These are phyloP conservation scores for Halophytophthora batemanensis DNA, from an alignment of 352 stramenopile species.

Conservation along the genomic window DNA sequence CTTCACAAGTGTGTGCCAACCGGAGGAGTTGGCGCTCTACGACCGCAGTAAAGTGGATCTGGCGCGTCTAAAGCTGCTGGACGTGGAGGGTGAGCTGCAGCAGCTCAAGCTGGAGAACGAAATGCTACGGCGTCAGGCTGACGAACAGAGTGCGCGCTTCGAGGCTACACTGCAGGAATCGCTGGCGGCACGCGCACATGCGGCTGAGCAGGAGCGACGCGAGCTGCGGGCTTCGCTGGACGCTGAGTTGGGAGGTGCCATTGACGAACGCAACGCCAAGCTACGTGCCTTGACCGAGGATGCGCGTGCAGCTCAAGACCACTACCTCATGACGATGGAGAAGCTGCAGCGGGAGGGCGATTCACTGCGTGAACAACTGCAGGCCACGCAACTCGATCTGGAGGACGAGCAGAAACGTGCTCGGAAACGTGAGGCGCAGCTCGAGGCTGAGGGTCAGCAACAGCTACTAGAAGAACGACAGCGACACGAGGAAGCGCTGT, in stretches of 20 bases:
- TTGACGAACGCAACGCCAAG: slow-evolving; percentile 28
- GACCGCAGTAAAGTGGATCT: slow-evolving; percentile 56
- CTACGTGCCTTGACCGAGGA: slow-evolving; percentile 33
- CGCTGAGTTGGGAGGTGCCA: slow-evolving; percentile 15
- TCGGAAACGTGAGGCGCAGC: slow-evolving; percentile 30
- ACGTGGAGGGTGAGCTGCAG: slow-evolving; percentile 60
- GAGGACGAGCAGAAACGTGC: slow-evolving; percentile 36
- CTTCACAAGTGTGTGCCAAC: slow-evolving; percentile 35
- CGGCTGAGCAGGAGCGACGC: slow-evolving; percentile 25
- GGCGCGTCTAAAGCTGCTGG: slow-evolving; percentile 44
- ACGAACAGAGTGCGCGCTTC: slow-evolving; percentile 43
- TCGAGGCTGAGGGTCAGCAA: slow-evolving; percentile 22
- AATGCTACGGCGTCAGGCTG: slow-evolving; percentile 47
- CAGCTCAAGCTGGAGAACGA: slow-evolving; percentile 76
- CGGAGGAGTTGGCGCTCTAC: slow-evolving; percentile 56
- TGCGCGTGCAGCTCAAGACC: slow-evolving; percentile 44
- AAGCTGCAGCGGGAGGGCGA: slow-evolving; percentile 46
- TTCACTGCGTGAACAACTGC: slow-evolving; percentile 26
- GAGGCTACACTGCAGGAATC: slow-evolving; percentile 33
- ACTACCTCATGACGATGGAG: slow-evolving; percentile 51
- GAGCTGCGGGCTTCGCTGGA: slow-evolving; percentile 33
- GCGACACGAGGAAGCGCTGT: slow-evolving; percentile 11
- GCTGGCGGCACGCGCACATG: slow-evolving; percentile 11
- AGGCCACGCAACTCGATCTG: slow-evolving; percentile 23
- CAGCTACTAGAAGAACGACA: slow-evolving; percentile 14